phyloP scores from a whole-genome alignment of 2,329 filamentous ascomycete species.

The Shiraia sp. region DNA sequence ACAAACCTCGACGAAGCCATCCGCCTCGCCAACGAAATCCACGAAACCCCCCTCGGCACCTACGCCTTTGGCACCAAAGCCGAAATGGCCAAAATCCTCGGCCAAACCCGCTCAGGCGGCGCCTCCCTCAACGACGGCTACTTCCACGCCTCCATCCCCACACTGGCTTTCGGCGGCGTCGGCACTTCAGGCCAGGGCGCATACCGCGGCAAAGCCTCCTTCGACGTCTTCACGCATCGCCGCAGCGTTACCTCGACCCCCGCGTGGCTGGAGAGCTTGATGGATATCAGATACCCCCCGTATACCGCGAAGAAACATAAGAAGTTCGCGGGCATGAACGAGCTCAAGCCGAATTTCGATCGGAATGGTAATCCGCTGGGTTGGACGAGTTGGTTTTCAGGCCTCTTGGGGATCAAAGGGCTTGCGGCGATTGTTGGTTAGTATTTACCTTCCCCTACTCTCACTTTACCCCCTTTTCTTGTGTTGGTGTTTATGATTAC shows the following conservation, averaged over 20 bases:
- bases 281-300: conserved; percentile 69
- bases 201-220: conserved; percentile 77
- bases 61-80: conserved; percentile 82
- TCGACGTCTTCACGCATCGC: conserved; percentile 69
- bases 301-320: conserved; percentile 59
- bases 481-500: background rate
- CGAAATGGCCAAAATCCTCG: conserved; percentile 70
- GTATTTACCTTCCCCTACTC: conserved; percentile 12
- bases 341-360: conserved; percentile 63
- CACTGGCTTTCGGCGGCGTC: conserved; percentile 80
- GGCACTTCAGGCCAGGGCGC: conserved; percentile 76
- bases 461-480: background rate
- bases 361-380: conserved; percentile 52
- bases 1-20: conserved; percentile 85
- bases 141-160: conserved; percentile 71
- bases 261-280: conserved; percentile 67
- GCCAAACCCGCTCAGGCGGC: conserved; percentile 55
- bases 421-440: conserved; percentile 38
- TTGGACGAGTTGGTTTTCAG: conserved; percentile 40
- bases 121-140: conserved; percentile 61
- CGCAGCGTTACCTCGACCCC: conserved; percentile 66
- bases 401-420: conserved; percentile 35
- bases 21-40: conserved; percentile 75
- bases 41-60: conserved; percentile 80
- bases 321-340: conserved; percentile 55